Evolutionary conservation across 768 basidiomycete species (phyloP), one percentile per base, ranked within the genome.

Genomic region (Lactifluus pinguis): DNA sequence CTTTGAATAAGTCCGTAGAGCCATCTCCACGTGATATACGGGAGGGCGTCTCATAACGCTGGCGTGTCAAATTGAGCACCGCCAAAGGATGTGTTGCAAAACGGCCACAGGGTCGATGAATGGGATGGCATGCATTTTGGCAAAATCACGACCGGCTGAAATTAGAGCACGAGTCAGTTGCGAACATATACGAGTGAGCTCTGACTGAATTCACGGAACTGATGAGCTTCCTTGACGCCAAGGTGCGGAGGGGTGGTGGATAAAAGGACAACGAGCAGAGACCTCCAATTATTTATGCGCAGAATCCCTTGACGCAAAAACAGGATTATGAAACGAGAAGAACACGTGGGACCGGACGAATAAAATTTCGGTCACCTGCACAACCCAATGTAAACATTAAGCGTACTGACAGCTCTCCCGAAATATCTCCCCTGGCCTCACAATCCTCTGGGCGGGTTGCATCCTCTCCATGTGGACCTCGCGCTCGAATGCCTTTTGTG

Each of bases 341-440:
- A 11, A 62, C 34, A 6, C 61, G 10, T 62, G 61, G 14, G 51
- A 53, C 25, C 56, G 56, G 17, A 51, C 61, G 39, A 62, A 21
- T 57, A 47, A 39, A 14, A 44, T 6, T 29, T 25, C 14, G 2
- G 5, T 62, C 13, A 53, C 6, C 13, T 21, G 39, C 14, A 19
- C 17, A 25, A 14, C 11, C 21, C n/a, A 25, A 48, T 36, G 4
- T 2, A 39, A 8, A 8, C 9, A 53, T 25, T 0, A 14, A 32
- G 36, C 52, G 53, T 49, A 58, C 61, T 56, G 56, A 21, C 25
- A 58, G 42, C 61, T 58, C 39, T 62, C 61, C 25, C 56, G 45
- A 29, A 62, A 62, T 29, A 62, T 49, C 15, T 58, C 39, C 14
- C 56, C 61, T 9, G 51, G 38, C 21, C 61, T 58, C 47, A n/a